Conservation (phyloP, 108 stramenopile species). For the Schizochytrium sp. region DNA sequence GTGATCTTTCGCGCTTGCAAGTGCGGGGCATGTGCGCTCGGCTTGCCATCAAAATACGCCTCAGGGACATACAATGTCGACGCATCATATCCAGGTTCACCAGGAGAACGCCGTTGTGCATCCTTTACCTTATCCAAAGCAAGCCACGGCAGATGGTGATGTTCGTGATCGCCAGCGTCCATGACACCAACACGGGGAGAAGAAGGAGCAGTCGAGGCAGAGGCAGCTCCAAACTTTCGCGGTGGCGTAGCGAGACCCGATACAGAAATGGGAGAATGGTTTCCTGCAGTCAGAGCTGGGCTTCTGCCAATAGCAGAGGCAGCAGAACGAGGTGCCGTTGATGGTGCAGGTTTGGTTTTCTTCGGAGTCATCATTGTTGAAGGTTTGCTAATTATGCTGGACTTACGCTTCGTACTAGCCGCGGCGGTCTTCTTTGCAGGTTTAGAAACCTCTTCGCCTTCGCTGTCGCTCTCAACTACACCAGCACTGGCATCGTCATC, state of each 20-base stretch:
- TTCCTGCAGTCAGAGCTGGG: neutral
- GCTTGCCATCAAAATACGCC: constrained; percentile 6
- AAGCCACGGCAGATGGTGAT: constrained; percentile 88
- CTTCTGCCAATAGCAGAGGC: neutral
- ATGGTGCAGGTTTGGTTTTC: no score
- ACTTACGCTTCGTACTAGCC: constrained; percentile 68
- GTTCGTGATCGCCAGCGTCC: constrained; percentile 85
- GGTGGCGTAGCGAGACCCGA: neutral
- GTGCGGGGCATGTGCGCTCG: constrained; percentile 44
- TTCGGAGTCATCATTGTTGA: no score
- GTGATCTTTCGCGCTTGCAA: constrained; percentile 78
- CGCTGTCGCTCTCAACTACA: constrained; percentile 64
- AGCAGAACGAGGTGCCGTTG: neutral
- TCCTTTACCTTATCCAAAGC: constrained; percentile 80
- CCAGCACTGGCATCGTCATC: neutral
- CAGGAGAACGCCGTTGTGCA: constrained; percentile 71
- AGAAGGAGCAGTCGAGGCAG: neutral
- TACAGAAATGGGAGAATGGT: neutral
- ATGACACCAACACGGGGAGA: constrained; percentile 60
- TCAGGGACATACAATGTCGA: constrained; percentile 83
- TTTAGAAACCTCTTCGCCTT: constrained; percentile 9
- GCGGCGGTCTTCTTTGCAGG: constrained; percentile 61
- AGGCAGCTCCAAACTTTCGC: neutral
- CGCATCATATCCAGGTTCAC: constrained; percentile 86
- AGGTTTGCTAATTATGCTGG: no score